Evolutionary conservation across 805 yeast species (phyloP).

Genomic region (Candida easanensis): DNA sequence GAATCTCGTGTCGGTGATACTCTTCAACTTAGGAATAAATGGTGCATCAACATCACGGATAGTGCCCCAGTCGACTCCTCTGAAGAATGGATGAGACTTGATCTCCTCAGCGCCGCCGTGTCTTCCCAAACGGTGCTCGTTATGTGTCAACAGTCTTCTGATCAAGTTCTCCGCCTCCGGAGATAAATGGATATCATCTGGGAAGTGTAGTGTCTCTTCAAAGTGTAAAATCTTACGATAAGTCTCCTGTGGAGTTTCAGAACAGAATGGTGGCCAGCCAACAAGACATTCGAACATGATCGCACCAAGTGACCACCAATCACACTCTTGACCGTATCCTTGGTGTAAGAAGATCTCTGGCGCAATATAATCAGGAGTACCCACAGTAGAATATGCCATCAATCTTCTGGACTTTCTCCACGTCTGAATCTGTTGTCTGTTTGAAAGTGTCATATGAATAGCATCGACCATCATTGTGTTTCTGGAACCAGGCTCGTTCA

Average conservation of each 20-base stretch:
- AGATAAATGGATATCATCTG: slow-evolving; percentile 85
- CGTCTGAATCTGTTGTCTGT: slow-evolving; percentile 80
- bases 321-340: slow-evolving; percentile 92
- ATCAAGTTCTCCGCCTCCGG: slow-evolving; percentile 92
- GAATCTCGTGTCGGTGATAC: slow-evolving; percentile 93
- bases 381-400: slow-evolving; percentile 95
- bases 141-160: slow-evolving; percentile 85
- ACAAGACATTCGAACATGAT: slow-evolving; percentile 94
- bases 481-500: slow-evolving; percentile 40
- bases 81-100: slow-evolving; percentile 74
- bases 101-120: slow-evolving; percentile 63
- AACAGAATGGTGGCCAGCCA: slow-evolving; percentile 97
- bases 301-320: slow-evolving; percentile 98
- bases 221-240: slow-evolving; percentile 90
- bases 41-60: slow-evolving; percentile 82
- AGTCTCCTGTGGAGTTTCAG: slow-evolving; percentile 91
- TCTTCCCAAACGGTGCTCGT: slow-evolving; percentile 69
- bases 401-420: slow-evolving; percentile 73
- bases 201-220: slow-evolving; percentile 76
- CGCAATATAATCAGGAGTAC: slow-evolving; percentile 99
- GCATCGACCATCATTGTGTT: slow-evolving; percentile 91
- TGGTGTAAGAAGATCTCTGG: slow-evolving; percentile 87
- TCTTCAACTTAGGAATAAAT: slow-evolving; percentile 87
- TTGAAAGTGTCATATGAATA: slow-evolving; percentile 91
- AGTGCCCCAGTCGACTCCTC: slow-evolving; percentile 78